Evolutionary conservation across 75 land plant genomes (phyloP).

Genomic region (Cupressus sempervirens): DNA sequence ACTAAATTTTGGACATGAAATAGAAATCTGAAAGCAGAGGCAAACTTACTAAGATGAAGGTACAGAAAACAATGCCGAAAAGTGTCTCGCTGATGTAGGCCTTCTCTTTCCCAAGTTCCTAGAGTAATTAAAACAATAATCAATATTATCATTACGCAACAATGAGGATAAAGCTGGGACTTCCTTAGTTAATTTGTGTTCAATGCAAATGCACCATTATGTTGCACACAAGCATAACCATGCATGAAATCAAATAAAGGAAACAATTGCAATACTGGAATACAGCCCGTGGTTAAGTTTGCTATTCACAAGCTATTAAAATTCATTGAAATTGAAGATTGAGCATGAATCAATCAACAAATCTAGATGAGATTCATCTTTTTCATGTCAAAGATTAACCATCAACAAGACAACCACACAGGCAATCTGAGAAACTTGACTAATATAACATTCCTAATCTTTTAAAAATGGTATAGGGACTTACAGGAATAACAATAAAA

Average conservation of each 20-base stretch:
- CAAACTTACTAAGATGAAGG: slow-evolving; percentile 72
- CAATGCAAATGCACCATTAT: neutral
- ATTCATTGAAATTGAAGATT: neutral
- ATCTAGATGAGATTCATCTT: neutral
- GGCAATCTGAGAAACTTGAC: neutral
- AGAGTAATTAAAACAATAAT: slow-evolving; percentile 12
- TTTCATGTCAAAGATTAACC: neutral
- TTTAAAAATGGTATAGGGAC: slow-evolving; percentile 14
- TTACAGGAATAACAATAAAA: slow-evolving; percentile 67
- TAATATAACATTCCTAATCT: neutral
- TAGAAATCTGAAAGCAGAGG: neutral
- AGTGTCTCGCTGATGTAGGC: slow-evolving; percentile 85
- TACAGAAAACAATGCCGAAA: slow-evolving; percentile 65
- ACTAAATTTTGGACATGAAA: neutral
- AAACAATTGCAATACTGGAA: neutral
- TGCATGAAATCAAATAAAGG: neutral
- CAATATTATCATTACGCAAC: neutral
- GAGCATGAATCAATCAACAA: neutral
- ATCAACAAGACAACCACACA: neutral
- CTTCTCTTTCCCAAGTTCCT: slow-evolving; percentile 87
- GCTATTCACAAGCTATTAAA: neutral
- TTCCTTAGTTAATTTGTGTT: neutral
- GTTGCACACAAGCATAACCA: neutral
- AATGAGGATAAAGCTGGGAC: neutral
- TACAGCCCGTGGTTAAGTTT: neutral